Evolutionary conservation across 495 filamentous ascomycete genomes (phyloP).

Genomic region (Glutinoglossum americanum): DNA sequence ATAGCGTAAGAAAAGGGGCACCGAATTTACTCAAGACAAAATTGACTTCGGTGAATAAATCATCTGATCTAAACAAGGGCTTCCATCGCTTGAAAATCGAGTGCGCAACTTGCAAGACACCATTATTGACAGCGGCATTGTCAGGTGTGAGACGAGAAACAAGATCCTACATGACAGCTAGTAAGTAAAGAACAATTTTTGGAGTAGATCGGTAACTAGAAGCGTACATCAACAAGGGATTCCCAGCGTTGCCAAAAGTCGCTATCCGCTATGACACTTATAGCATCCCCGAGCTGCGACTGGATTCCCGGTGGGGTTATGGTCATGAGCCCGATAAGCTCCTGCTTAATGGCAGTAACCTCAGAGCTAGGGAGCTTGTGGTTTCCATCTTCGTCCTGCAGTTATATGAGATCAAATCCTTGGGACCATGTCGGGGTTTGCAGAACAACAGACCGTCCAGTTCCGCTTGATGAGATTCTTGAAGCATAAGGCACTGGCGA

Average conservation of each 20-base stretch:
- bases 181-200: neutral
- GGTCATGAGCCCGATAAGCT: slow-evolving; percentile 93
- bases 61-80: slow-evolving; percentile 77
- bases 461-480: slow-evolving; percentile 92
- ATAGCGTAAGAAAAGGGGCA: slow-evolving; percentile 53
- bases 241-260: slow-evolving; percentile 96
- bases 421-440: neutral
- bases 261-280: slow-evolving; percentile 91
- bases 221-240: slow-evolving; percentile 54
- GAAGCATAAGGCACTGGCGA: slow-evolving; percentile 85
- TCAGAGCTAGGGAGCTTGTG: slow-evolving; percentile 67
- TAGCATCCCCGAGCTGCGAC: slow-evolving; percentile 82
- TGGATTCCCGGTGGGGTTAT: slow-evolving; percentile 70
- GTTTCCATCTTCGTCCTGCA: slow-evolving; percentile 67
- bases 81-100: slow-evolving; percentile 96
- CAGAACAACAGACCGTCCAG: slow-evolving; percentile 40
- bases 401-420: slow-evolving; percentile 2
- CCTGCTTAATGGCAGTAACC: slow-evolving; percentile 72
- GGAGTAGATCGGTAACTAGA: neutral
- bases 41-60: slow-evolving; percentile 78
- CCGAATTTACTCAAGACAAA: slow-evolving; percentile 77
- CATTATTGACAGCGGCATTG: slow-evolving; percentile 65
- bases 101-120: slow-evolving; percentile 89
- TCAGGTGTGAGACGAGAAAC: slow-evolving; percentile 62
- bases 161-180: slow-evolving; percentile 37